phyloP scores from a whole-genome alignment of 768 basidiomycete genomes.

The Nidula microcarpa region DNA sequence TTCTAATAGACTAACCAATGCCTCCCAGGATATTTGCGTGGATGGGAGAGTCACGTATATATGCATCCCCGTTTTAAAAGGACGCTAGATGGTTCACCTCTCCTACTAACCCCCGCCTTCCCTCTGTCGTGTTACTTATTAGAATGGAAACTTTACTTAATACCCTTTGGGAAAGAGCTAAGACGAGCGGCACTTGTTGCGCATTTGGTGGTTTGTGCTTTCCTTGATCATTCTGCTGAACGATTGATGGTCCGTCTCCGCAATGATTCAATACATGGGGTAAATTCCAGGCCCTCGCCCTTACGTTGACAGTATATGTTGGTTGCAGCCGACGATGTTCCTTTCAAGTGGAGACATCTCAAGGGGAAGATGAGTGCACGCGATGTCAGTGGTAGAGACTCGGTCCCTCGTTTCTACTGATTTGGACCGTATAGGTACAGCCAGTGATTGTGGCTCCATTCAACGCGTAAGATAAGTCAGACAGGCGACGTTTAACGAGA shows the following conservation, averaged over 20 bases:
- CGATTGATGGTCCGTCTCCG: background rate
- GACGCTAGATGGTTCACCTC: constrained; percentile 17
- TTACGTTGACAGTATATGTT: background rate
- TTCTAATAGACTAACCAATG: background rate
- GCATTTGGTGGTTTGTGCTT: too few species aligned
- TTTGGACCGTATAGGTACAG: too few species aligned
- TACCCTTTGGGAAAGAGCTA: background rate
- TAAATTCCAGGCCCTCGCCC: background rate
- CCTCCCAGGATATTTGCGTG: background rate
- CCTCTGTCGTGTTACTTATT: constrained; percentile 7
- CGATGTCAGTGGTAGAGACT: too few species aligned
- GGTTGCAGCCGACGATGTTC: background rate
- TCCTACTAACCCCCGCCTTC: constrained; percentile 4
- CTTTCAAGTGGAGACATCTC: background rate
- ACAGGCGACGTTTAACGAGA: too few species aligned
- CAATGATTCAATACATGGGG: background rate
- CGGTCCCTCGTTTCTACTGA: too few species aligned
- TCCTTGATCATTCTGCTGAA: background rate
- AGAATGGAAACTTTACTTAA: constrained; percentile 9
- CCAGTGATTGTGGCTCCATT: too few species aligned
- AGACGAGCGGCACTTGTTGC: too few species aligned
- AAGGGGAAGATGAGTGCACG: too few species aligned
- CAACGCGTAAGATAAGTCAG: too few species aligned
- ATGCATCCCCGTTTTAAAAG: constrained; percentile 12
- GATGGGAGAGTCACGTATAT: constrained; percentile 6